A percentile compares a stretch with the other conserved stretches of the same genome.
Conservation (phyloP, 2,329 filamentous ascomycete species). For the Aureobasidium musti region DNA sequence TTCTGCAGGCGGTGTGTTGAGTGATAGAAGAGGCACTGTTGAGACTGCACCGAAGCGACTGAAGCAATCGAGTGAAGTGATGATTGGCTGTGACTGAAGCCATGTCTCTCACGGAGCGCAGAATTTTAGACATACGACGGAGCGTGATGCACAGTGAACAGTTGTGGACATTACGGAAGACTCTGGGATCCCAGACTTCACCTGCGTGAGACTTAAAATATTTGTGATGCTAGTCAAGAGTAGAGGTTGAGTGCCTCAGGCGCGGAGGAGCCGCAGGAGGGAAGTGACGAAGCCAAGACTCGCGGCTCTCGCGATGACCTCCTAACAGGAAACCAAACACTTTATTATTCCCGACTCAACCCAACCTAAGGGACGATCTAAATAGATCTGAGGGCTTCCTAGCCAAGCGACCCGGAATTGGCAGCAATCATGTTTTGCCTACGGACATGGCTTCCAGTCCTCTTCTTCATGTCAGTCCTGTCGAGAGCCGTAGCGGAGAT, state of each 20-base stretch:
- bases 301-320: neutral
- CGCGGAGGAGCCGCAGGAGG: neutral
- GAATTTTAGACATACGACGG: neutral
- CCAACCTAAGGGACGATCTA: constrained; percentile 7
- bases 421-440: constrained; percentile 62
- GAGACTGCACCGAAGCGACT: neutral
- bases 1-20: neutral
- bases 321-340: constrained; percentile 10
- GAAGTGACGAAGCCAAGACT: constrained; percentile 24
- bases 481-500: neutral
- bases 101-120: neutral
- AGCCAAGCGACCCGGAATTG: constrained; percentile 17
- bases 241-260: constrained; percentile 1
- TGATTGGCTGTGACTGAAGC: neutral
- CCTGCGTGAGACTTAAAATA: neutral
- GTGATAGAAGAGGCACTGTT: neutral
- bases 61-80: neutral
- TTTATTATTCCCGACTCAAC: constrained; percentile 1
- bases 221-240: neutral
- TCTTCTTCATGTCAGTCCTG: constrained; percentile 54
- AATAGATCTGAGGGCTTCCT: neutral
- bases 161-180: neutral
- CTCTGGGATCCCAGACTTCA: neutral
- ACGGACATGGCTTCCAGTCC: constrained; percentile 57
- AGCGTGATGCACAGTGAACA: neutral